Evolutionary conservation across 2,329 filamentous ascomycete species (phyloP).

Genomic region (Exophiala lecanii-corni): DNA sequence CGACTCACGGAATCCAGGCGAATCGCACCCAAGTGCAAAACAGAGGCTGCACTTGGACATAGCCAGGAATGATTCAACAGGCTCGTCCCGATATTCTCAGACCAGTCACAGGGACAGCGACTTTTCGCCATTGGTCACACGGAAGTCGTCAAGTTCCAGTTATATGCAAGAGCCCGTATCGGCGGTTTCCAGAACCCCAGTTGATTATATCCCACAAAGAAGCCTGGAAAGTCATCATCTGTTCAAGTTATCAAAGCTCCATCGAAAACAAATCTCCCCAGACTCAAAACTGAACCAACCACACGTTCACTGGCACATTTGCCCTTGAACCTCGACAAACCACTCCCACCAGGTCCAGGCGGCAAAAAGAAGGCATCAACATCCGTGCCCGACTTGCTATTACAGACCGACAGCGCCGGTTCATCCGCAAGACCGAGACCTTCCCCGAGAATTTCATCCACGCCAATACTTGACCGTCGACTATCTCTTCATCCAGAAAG

Average conservation of each 20-base stretch:
- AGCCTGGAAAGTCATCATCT: conserved; percentile 1
- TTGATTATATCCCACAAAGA: not conserved
- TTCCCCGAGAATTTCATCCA: not conserved
- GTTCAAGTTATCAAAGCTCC: conserved; percentile 1
- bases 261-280: not conserved
- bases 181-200: conserved; percentile 4
- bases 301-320: not conserved
- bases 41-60: conserved; percentile 8
- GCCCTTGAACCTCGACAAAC: conserved; percentile 19
- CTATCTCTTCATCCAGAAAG: conserved; percentile 4
- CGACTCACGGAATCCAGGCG: too few species aligned
- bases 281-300: not conserved
- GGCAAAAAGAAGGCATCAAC: conserved; percentile 7
- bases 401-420: conserved; percentile 6
- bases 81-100: conserved; percentile 22
- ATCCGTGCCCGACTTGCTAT: conserved; percentile 16
- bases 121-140: conserved; percentile 20
- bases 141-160: conserved; percentile 23
- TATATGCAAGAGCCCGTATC: conserved; percentile 16
- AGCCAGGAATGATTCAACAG: conserved; percentile 21
- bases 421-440: conserved; percentile 5
- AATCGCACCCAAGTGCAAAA: too few species aligned
- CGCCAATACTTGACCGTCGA: not conserved
- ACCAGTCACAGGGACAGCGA: conserved; percentile 17
- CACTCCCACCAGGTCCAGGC: conserved; percentile 18